These are phyloP conservation scores for Cardamine resedifolia DNA, from an alignment of 345 rosid genomes.

Conservation along the genomic window DNA sequence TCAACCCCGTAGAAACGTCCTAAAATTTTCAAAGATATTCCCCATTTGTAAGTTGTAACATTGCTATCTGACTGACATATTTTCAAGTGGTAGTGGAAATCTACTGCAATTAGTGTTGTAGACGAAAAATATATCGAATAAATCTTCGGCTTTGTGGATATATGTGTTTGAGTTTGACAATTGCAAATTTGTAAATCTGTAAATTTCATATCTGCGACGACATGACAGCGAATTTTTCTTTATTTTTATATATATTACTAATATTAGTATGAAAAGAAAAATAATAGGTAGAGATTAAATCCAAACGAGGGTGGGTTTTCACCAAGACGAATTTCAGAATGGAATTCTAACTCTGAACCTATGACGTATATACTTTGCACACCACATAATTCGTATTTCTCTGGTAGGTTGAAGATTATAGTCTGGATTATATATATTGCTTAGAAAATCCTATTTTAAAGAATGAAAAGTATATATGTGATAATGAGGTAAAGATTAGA, in stretches of 20 bases:
- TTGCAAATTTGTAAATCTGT: neutral
- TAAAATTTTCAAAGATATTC: neutral
- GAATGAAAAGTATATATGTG: slow-evolving; percentile 19
- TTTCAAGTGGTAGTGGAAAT: neutral
- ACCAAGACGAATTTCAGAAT: neutral
- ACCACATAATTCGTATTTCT: slow-evolving; percentile 25
- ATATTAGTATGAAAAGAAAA: neutral
- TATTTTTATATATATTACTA: too few relatives aligned
- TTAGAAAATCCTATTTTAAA: slow-evolving; percentile 5
- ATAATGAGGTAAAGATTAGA: slow-evolving; percentile 18
- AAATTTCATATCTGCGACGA: neutral
- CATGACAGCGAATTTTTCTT: neutral
- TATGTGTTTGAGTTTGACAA: too few relatives aligned
- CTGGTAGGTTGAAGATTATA: slow-evolving; percentile 13
- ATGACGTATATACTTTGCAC: slow-evolving; percentile 10
- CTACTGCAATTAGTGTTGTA: neutral
- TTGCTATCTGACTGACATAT: neutral
- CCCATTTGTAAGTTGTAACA: neutral
- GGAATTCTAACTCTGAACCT: neutral
- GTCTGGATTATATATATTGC: slow-evolving; percentile 1
- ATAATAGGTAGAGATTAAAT: neutral
- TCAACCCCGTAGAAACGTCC: neutral
- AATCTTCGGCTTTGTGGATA: neutral
- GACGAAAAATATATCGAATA: neutral
- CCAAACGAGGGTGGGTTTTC: neutral